A percentile compares a stretch with the other conserved stretches of the same genome.
These are phyloP conservation scores for Phytophthora kernoviae DNA, from an alignment of 352 stramenopile genomes.

Conservation along the genomic window DNA sequence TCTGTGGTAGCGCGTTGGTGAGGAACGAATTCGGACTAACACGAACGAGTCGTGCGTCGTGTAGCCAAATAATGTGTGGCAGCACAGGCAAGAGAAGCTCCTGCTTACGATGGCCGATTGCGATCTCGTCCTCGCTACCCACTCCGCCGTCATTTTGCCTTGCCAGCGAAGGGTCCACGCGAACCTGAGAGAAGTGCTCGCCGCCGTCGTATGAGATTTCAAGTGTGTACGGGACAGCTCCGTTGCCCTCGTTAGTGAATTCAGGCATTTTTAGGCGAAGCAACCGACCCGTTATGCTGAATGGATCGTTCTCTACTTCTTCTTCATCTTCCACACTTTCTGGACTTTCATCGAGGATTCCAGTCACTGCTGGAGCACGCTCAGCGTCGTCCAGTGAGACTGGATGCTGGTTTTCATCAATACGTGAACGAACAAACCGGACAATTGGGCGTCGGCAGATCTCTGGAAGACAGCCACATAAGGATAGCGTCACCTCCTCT, in stretches of 20 bases:
- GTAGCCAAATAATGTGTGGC: slow-evolving; percentile 47
- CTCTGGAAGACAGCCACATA: slow-evolving; percentile 47
- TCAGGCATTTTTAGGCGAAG: slow-evolving; percentile 35
- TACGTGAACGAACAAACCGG: slow-evolving; percentile 40
- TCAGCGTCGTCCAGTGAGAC: slow-evolving; percentile 3
- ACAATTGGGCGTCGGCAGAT: slow-evolving; percentile 40
- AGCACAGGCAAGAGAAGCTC: not conserved
- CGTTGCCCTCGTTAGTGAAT: slow-evolving; percentile 17
- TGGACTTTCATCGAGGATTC: slow-evolving; percentile 18
- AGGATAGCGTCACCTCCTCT: slow-evolving; percentile 37
- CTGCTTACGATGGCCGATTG: slow-evolving; percentile 8
- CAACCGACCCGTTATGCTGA: slow-evolving; percentile 11
- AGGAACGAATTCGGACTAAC: slow-evolving; percentile 65
- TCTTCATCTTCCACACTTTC: slow-evolving; percentile 23
- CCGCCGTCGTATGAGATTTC: slow-evolving; percentile 70
- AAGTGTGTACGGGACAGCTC: slow-evolving; percentile 41
- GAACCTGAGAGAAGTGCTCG: slow-evolving; percentile 45
- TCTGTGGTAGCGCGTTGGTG: slow-evolving; percentile 34
- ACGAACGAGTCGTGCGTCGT: slow-evolving; percentile 45
- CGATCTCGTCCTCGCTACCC: slow-evolving; percentile 8
- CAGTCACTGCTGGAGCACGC: slow-evolving; percentile 4
- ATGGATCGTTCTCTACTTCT: slow-evolving; percentile 16
- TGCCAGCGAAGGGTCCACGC: slow-evolving; percentile 20
- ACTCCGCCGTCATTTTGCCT: slow-evolving; percentile 8
- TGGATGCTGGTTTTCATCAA: slow-evolving; percentile 7